Percentiles rank a stretch among this genome's conserved stretches.
phyloP scores from a whole-genome alignment of 768 basidiomycete genomes.

The Panellus pusillus region DNA sequence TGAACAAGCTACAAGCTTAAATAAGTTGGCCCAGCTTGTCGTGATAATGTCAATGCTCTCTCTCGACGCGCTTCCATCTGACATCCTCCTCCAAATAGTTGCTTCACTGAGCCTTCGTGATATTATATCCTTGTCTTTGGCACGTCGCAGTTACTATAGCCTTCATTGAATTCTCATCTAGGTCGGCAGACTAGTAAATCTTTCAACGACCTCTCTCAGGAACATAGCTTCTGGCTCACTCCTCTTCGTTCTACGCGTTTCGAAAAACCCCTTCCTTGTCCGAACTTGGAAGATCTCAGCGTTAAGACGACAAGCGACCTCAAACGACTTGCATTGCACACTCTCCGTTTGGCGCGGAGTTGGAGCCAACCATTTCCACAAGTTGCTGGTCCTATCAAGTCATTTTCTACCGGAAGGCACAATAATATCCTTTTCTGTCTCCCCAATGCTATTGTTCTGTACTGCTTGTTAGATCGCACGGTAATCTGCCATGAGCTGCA shows the following conservation, averaged over 20 bases:
- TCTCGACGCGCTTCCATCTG: constrained; percentile 22
- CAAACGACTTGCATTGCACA: constrained; percentile 27
- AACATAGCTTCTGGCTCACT: constrained; percentile 31
- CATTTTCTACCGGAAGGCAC: constrained; percentile 4
- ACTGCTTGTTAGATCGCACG: not conserved
- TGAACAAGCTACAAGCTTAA: no score
- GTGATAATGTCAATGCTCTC: not conserved
- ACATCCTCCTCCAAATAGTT: constrained; percentile 26
- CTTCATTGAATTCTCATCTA: not conserved
- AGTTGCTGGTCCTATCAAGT: constrained; percentile 22
- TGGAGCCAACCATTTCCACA: constrained; percentile 26
- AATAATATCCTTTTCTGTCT: constrained; percentile 5
- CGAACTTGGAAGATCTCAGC: constrained; percentile 27
- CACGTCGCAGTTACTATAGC: not conserved
- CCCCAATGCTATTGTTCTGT: constrained; percentile 7
- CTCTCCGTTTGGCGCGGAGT: constrained; percentile 30
- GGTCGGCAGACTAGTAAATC: constrained; percentile 23
- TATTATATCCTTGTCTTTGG: constrained; percentile 24
- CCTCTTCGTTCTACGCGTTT: constrained; percentile 25
- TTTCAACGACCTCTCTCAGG: constrained; percentile 23
- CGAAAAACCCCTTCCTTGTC: constrained; percentile 30
- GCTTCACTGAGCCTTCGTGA: constrained; percentile 24
- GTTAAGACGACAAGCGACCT: constrained; percentile 21
- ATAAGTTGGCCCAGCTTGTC: no score
- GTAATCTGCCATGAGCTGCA: constrained; percentile 10